Conservation (phyloP, 83 land plant species). For the Thuja plicata region DNA sequence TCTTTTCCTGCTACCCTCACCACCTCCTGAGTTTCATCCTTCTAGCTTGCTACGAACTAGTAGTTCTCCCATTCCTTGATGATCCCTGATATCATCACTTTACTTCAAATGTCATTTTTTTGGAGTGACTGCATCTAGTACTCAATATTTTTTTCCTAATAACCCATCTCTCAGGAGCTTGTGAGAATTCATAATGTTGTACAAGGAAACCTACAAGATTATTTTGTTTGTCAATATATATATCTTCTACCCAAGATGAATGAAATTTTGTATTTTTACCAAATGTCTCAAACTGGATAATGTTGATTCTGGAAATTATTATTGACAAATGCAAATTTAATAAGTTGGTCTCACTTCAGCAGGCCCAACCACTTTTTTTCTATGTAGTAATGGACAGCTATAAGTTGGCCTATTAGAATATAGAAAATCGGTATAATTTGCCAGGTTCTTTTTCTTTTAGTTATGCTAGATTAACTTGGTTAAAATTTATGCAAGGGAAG, state of each 20-base stretch:
- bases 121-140: background rate
- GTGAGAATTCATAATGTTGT: background rate
- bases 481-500: background rate
- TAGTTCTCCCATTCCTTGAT: slow-evolving; percentile 46
- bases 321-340: background rate
- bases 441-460: background rate
- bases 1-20: slow-evolving; percentile 41
- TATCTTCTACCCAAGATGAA: background rate
- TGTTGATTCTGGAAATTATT: background rate
- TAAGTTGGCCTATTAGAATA: background rate
- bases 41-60: slow-evolving; percentile 25
- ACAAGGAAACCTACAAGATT: background rate
- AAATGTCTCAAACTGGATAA: background rate
- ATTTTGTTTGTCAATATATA: background rate
- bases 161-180: background rate
- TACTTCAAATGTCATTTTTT: background rate
- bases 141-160: background rate
- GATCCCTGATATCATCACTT: background rate
- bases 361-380: background rate
- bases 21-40: slow-evolving; percentile 37
- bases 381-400: background rate
- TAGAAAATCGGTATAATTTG: background rate
- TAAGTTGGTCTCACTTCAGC: background rate
- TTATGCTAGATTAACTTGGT: background rate
- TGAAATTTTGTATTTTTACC: background rate